Conservation (phyloP, 495 filamentous ascomycete species). For the Xylaria grammica region DNA sequence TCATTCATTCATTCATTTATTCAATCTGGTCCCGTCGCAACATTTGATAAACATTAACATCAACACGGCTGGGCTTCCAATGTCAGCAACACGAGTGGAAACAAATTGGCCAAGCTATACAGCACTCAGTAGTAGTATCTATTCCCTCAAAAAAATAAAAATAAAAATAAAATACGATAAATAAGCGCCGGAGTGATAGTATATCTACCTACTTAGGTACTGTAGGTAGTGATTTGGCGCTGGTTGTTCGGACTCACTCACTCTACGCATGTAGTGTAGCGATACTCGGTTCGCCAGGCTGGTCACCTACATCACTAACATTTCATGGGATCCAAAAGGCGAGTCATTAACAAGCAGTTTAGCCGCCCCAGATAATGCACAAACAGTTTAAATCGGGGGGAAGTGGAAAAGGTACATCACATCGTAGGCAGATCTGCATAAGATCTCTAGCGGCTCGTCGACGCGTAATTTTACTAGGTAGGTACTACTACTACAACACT, state of each 20-base stretch:
- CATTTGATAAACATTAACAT: neutral
- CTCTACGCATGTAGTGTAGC: neutral
- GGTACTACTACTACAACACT: neutral
- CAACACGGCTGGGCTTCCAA: neutral
- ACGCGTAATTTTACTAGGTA: constrained; percentile 14
- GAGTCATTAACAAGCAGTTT: neutral
- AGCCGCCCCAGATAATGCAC: neutral
- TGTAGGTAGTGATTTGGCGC: neutral
- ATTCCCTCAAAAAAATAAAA: neutral
- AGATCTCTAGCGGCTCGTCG: neutral
- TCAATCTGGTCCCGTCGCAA: neutral
- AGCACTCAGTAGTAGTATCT: neutral
- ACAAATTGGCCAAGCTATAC: neutral
- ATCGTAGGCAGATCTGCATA: neutral
- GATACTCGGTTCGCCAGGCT: neutral
- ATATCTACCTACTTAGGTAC: too few species aligned
- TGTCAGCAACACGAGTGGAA: constrained; percentile 19
- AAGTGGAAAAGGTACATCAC: too few species aligned
- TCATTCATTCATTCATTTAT: too few species aligned
- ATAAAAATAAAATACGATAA: too few species aligned
- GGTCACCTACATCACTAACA: neutral
- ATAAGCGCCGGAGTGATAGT: too few species aligned
- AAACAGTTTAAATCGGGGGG: neutral
- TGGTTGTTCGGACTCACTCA: neutral
- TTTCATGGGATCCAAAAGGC: neutral